A percentile compares a stretch with the other conserved stretches of the same genome.
Conservation (phyloP, 805 yeast species). For the Yarrowia sp. region DNA sequence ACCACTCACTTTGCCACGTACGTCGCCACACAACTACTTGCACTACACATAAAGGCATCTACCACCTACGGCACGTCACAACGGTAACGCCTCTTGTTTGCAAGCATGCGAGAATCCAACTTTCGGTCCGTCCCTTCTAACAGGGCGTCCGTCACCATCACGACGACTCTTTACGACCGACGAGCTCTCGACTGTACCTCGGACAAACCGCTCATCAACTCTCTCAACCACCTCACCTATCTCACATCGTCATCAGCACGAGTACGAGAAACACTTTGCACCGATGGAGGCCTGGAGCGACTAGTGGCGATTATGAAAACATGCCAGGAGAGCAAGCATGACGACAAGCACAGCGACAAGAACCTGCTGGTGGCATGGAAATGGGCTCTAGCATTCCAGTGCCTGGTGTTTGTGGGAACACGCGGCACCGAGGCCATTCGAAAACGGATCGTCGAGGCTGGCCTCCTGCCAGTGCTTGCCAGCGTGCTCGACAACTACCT, state of each 20-base stretch:
- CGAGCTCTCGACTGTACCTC: slow-evolving; percentile 89
- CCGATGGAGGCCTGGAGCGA: slow-evolving; percentile 90
- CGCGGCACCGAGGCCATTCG: slow-evolving; percentile 87
- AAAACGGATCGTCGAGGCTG: slow-evolving; percentile 84
- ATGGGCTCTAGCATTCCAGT: slow-evolving; percentile 94
- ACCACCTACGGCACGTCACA: neutral
- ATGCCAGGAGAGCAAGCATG: slow-evolving; percentile 46
- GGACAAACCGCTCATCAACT: slow-evolving; percentile 85
- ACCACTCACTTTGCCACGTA: slow-evolving; percentile 5
- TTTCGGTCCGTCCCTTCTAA: slow-evolving; percentile 73
- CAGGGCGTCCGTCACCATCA: slow-evolving; percentile 87
- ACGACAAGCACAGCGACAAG: slow-evolving; percentile 29
- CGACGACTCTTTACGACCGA: slow-evolving; percentile 84
- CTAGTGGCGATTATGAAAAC: slow-evolving; percentile 80
- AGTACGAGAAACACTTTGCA: slow-evolving; percentile 83
- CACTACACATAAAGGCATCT: neutral
- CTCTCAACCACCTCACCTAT: slow-evolving; percentile 84
- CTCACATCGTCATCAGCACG: slow-evolving; percentile 80
- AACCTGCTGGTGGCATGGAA: slow-evolving; percentile 81
- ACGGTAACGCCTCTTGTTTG: neutral
- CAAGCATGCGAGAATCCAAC: slow-evolving; percentile 80
- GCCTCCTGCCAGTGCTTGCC: slow-evolving; percentile 84
- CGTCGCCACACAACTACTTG: slow-evolving; percentile 3
- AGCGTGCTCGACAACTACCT: slow-evolving; percentile 88
- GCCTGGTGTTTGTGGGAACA: slow-evolving; percentile 85